Conservation (phyloP, 345 rosid genomes). For the Salix udensis region DNA sequence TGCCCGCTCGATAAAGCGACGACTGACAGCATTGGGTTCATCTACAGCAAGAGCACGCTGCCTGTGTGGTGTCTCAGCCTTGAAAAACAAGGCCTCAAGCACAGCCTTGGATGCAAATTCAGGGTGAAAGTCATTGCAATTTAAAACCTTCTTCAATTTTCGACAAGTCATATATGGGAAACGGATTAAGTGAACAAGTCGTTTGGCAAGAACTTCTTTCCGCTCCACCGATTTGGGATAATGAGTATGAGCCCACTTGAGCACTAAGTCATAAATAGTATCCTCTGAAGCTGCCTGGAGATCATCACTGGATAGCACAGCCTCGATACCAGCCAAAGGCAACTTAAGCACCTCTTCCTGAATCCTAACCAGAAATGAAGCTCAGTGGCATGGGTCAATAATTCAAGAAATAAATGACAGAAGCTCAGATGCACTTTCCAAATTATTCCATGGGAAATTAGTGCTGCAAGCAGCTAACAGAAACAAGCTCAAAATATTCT, state of each 20-base stretch:
- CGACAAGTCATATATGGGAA: conserved; percentile 75
- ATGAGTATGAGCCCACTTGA: conserved; percentile 67
- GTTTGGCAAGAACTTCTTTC: conserved; percentile 46
- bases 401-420: conserved; percentile 2
- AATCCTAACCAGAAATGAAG: conserved; percentile 35
- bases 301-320: conserved; percentile 65
- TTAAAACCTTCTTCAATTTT: conserved; percentile 63
- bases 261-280: conserved; percentile 58
- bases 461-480: not conserved
- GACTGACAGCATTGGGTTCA: conserved; percentile 28
- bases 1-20: conserved; percentile 65
- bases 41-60: conserved; percentile 47
- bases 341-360: conserved; percentile 64
- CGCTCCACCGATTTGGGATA: conserved; percentile 65
- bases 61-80: conserved; percentile 53
- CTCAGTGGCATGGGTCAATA: not conserved
- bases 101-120: conserved; percentile 57
- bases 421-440: not conserved
- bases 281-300: conserved; percentile 71
- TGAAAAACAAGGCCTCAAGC: conserved; percentile 74
- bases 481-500: not conserved
- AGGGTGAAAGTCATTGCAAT: conserved; percentile 59
- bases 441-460: not conserved
- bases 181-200: conserved; percentile 59
- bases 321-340: conserved; percentile 77